These are phyloP conservation scores for Eruca vesicaria DNA, from an alignment of 441 rosid genomes.

Conservation along the genomic window DNA sequence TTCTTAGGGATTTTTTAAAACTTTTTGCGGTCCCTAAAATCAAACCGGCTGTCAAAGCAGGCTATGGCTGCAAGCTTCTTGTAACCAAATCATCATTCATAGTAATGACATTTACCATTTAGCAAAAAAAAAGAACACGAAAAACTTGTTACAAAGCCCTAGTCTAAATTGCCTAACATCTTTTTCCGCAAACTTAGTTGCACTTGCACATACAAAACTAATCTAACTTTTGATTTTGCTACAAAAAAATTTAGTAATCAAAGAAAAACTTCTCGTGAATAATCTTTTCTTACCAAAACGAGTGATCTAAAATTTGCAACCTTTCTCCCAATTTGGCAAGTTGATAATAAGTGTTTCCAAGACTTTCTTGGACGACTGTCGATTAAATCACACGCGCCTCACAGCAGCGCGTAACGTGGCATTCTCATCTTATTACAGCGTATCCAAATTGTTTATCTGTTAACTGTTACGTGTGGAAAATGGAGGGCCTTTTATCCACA, in stretches of 20 bases:
- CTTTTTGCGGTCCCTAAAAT: too few relatives aligned
- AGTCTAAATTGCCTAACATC: not conserved
- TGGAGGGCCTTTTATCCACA: constrained; percentile 17
- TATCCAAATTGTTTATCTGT: constrained; percentile 33
- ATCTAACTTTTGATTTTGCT: not conserved
- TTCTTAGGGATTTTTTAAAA: too few relatives aligned
- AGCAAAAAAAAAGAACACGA: not conserved
- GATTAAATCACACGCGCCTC: constrained; percentile 25
- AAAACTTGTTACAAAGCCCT: not conserved
- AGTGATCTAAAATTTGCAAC: not conserved
- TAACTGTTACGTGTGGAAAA: constrained; percentile 35
- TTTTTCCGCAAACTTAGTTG: not conserved
- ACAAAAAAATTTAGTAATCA: not conserved
- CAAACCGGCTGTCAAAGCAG: too few relatives aligned
- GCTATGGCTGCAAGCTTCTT: too few relatives aligned
- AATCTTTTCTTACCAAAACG: constrained; percentile 2
- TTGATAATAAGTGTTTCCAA: constrained; percentile 14
- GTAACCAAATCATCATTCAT: too few relatives aligned
- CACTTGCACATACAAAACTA: not conserved
- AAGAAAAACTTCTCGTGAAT: constrained; percentile 7
- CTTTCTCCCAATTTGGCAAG: constrained; percentile 30
- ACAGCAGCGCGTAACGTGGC: constrained; percentile 30
- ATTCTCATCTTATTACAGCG: constrained; percentile 30
- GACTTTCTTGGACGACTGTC: not conserved
- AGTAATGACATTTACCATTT: too few relatives aligned